Evolutionary conservation across 129 eudicot species (phyloP), one percentile per base, ranked within the genome.

Genomic region (Pulicaria dysenterica): DNA sequence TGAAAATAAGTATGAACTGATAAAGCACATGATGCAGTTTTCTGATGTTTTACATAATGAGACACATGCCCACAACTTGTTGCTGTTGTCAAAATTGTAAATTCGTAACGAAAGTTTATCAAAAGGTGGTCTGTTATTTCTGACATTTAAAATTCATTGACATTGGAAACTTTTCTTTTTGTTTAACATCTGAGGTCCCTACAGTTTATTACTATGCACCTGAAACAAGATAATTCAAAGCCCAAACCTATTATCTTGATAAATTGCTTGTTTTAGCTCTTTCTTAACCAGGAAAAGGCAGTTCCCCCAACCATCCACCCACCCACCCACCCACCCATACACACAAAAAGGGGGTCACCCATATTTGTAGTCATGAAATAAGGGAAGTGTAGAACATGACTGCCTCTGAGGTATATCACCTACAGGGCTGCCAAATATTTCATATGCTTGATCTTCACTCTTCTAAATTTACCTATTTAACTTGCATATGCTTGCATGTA

Each of bases 11-110:
- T 19, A 38, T 61, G 48, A 62, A 59, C 38, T 4, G 0, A 38
- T 61, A 64, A 49, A 34, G 6, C 16, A 58, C 64, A 34, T 58
- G 55, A 44, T 58, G 4, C 57, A 45, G 68, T 46, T 58, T 58
- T 45, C 58, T 31, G 64, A 49, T 50, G 40, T 24, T 41, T 9
- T 31, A 4, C 15, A 38, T 38, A 67, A 36, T 56, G 43, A 44
- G 36, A 42, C 38, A 73, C 62, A 41, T 38, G 46, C 46, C 37
- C 54, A 55, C 73, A 64, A 74, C 65, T 19, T 43, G 55, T 53
- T 1, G 10, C 3, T 41, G 57, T 63, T 75, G 56, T 42, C 53
- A 51, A 8, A 2, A 43, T 16, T 4, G 44, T 5, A 42, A 58
- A 3, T 46, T 36, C 7, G 31, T 7, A 72, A 31, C 56, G 47